Evolutionary conservation across 2,329 filamentous ascomycete genomes (phyloP).

Genomic region (Stagonosporopsis tanaceti): DNA sequence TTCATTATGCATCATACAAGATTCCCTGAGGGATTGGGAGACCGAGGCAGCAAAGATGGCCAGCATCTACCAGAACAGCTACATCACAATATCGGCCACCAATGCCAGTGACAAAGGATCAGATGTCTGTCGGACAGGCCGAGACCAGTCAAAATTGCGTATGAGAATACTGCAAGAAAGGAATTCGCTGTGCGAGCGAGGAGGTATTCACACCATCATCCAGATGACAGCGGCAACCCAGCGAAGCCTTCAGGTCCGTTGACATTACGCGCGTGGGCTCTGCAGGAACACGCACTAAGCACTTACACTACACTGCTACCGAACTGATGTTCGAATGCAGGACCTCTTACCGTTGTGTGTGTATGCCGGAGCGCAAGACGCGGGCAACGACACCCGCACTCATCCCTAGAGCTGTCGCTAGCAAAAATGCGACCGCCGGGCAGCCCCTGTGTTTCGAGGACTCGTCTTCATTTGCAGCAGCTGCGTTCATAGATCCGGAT

Average conservation of each 20-base stretch:
- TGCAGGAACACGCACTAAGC: constrained; percentile 46
- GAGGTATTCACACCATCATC: constrained; percentile 40
- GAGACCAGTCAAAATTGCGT: constrained; percentile 38
- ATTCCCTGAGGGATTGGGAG: constrained; percentile 44
- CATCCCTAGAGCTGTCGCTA: constrained; percentile 43
- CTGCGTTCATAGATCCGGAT: too few relatives aligned
- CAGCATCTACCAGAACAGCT: constrained; percentile 44
- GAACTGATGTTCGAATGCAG: constrained; percentile 48
- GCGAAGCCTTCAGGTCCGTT: constrained; percentile 39
- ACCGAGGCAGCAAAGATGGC: constrained; percentile 46
- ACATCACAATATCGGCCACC: constrained; percentile 44
- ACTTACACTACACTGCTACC: constrained; percentile 45
- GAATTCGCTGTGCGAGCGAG: constrained; percentile 37
- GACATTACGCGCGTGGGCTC: constrained; percentile 40
- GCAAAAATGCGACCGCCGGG: constrained; percentile 27
- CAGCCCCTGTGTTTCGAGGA: too few relatives aligned
- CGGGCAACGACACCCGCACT: constrained; percentile 42
- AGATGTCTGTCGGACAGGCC: constrained; percentile 36
- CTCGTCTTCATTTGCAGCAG: too few relatives aligned
- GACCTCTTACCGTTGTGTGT: constrained; percentile 45
- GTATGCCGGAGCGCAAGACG: constrained; percentile 36
- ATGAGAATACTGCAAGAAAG: constrained; percentile 37
- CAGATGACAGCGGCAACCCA: constrained; percentile 26
- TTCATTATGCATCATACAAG: constrained; percentile 47
- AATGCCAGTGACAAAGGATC: constrained; percentile 31